phyloP scores from a whole-genome alignment of 495 filamentous ascomycete species.

The Viridothelium virens region DNA sequence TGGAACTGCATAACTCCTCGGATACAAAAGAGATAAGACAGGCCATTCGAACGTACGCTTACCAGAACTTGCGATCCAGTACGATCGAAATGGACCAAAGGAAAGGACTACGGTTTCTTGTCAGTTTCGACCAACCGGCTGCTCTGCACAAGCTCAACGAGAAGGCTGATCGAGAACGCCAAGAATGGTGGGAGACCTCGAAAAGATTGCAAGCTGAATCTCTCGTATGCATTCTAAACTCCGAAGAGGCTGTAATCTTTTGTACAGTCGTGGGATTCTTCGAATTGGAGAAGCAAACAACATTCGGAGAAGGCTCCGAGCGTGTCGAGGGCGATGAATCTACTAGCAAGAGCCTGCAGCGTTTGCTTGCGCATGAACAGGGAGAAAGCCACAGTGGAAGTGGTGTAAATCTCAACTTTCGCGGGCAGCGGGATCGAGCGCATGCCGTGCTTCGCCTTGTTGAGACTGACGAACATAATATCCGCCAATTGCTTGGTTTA shows the following conservation, averaged over 20 bases:
- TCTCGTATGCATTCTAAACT: slow-evolving; percentile 51
- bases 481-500: not conserved
- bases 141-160: slow-evolving; percentile 25
- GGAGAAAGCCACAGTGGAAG: not conserved
- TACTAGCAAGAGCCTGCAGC: slow-evolving; percentile 24
- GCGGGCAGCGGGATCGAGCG: not conserved
- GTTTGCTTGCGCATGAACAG: not conserved
- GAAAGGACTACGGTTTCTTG: slow-evolving; percentile 48
- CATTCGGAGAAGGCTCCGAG: not conserved
- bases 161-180: slow-evolving; percentile 32
- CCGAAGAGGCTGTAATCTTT: slow-evolving; percentile 45
- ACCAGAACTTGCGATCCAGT: slow-evolving; percentile 36
- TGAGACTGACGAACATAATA: not conserved
- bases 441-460: not conserved
- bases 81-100: slow-evolving; percentile 40
- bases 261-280: slow-evolving; percentile 42
- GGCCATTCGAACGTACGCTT: slow-evolving; percentile 36
- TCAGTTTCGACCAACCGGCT: slow-evolving; percentile 50
- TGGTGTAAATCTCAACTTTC: not conserved
- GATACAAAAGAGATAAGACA: slow-evolving; percentile 22
- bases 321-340: slow-evolving; percentile 21
- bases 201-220: slow-evolving; percentile 51
- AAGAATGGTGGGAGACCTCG: slow-evolving; percentile 54
- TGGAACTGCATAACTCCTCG: slow-evolving; percentile 33
- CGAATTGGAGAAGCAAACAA: not conserved